Percentiles rank a stretch among this genome's conserved stretches.
Conservation (phyloP, 345 rosid species). For the Pseudoturritis turrita region DNA sequence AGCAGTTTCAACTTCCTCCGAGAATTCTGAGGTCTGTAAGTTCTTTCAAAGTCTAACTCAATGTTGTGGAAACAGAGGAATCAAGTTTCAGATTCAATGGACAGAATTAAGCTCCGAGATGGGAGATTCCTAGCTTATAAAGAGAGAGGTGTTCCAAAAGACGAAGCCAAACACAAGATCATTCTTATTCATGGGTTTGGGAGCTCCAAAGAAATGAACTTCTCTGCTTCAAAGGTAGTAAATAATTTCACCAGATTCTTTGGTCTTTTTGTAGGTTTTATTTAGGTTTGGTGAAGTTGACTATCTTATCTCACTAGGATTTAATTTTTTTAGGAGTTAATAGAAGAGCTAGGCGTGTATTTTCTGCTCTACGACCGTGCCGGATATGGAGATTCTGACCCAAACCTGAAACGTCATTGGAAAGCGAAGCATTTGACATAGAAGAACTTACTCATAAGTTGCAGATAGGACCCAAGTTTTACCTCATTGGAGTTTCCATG, state of each 20-base stretch:
- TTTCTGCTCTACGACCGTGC: slow-evolving; percentile 61
- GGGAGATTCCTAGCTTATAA: slow-evolving; percentile 68
- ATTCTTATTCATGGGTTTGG: slow-evolving; percentile 81
- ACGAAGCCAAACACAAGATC: slow-evolving; percentile 49
- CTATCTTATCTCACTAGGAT: neutral
- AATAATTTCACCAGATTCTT: neutral
- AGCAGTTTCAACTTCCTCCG: neutral
- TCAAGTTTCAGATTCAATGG: neutral
- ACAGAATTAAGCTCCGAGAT: slow-evolving; percentile 55
- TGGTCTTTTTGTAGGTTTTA: neutral
- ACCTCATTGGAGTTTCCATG: slow-evolving; percentile 76
- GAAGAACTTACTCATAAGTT: slow-evolving; percentile 61
- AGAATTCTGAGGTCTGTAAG: neutral
- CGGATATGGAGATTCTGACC: slow-evolving; percentile 80
- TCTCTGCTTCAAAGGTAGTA: slow-evolving; percentile 56
- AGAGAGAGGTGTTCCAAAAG: slow-evolving; percentile 64
- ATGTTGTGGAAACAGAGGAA: slow-evolving; percentile 9
- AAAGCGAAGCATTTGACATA: slow-evolving; percentile 71
- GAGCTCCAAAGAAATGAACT: slow-evolving; percentile 86
- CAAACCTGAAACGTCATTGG: slow-evolving; percentile 51
- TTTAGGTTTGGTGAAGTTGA: neutral
- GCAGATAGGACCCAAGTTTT: slow-evolving; percentile 58
- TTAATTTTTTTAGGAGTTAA: slow-evolving; percentile 49
- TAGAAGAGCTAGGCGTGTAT: slow-evolving; percentile 62
- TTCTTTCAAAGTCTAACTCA: neutral